Evolutionary conservation across 352 stramenopile species (phyloP).

Genomic region (Phytophthora meadii): DNA sequence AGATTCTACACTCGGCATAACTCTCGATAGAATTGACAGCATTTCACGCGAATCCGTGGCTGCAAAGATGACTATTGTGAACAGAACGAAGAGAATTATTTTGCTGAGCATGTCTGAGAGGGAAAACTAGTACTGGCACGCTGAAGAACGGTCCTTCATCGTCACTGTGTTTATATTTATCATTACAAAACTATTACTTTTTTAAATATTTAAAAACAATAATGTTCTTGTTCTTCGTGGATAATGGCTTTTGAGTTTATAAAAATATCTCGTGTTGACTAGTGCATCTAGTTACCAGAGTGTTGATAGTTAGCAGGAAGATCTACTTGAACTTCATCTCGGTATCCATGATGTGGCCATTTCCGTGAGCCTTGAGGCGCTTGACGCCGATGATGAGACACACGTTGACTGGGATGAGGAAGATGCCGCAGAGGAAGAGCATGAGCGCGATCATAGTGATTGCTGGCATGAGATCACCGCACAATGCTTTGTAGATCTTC

Average conservation of each 20-base stretch:
- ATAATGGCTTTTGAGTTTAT: constrained; percentile 3
- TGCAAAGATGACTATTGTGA: background rate
- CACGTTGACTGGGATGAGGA: constrained; percentile 71
- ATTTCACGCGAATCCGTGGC: background rate
- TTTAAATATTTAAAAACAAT: no score
- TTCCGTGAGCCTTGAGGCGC: constrained; percentile 61
- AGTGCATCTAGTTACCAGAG: constrained; percentile 18
- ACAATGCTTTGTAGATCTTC: constrained; percentile 59
- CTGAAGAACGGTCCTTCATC: no score
- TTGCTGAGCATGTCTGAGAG: background rate
- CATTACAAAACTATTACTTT: no score
- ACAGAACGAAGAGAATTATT: constrained; percentile 3
- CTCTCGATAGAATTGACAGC: background rate
- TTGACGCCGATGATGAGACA: constrained; percentile 76
- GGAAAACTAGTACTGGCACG: no score
- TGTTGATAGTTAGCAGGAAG: background rate
- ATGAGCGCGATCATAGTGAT: constrained; percentile 83
- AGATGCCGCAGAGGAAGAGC: constrained; percentile 70
- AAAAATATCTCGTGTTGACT: background rate
- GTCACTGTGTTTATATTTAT: no score
- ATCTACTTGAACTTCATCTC: constrained; percentile 71
- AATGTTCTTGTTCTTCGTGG: no score
- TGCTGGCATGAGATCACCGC: constrained; percentile 64
- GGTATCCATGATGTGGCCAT: constrained; percentile 63
- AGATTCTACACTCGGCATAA: no score